Base-by-base conservation (phyloP, 2,329 filamentous ascomycete species). In the Cladosporium velox region DNA sequence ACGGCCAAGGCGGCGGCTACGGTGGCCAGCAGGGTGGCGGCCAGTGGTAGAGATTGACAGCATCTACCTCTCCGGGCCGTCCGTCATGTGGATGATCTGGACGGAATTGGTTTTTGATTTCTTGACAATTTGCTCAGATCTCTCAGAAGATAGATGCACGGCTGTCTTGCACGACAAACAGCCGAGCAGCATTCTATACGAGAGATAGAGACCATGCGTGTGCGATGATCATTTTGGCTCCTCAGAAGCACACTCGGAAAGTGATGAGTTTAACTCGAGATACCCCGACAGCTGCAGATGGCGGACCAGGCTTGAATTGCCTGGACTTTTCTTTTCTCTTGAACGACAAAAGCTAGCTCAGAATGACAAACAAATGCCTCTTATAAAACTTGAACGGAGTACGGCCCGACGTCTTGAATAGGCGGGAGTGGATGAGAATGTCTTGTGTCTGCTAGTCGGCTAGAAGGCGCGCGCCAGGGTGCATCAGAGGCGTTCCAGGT, bases 1-100 rank as follows among this genome's bases (percentile, higher is more conserved):
- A 72, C 67, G 70, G 72, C 64, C 71, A 74, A 67, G 70, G 71
- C 57, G 72, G 73, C 26, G 73, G 73, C 44, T 74, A 72, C 65
- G 69, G 67, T 26, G 66, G 68, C 32, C 74, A 71, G 61, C 72
- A 68, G 62, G 68, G 73, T 59, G 70, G 70, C 44, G 70, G 71
- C 51, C 67, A 69, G 54, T 57, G 59, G 58, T 65, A 65, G 44
- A 54, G 44, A 65, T 28, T 28, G 7, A 59, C 63, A 55, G 51
- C 15, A 44, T 52, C 38, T 38, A 47, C 61, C 21, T 15, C 18
- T 8, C 51, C 12, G 38, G 7, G 18, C 38, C 35, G 30, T 18
- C 34, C 34, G n/a, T 3, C 59, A 26, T 21, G 32, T 32, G 41
- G n/a, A 52, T 32, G 21, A 21, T 47, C 57, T 26, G 38, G 57